Base-by-base conservation (phyloP, 2,329 filamentous ascomycete genomes). In the Madurella mycetomatis region DNA sequence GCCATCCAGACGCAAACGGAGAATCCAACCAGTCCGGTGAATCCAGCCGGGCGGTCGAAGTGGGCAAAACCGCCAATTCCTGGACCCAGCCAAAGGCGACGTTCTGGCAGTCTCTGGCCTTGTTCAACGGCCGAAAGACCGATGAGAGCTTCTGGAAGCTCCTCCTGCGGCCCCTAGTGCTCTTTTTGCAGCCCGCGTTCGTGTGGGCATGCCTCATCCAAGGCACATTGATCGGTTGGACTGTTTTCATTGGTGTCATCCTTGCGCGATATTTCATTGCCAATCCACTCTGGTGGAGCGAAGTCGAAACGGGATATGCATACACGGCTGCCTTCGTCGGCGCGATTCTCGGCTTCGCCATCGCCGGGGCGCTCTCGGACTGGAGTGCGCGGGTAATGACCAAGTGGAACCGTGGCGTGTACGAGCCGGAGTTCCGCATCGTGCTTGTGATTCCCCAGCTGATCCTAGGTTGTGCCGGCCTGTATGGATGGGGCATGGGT, bases 201-300 rank as follows among this genome's bases (percentile, higher is more conserved):
- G 70, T 95, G 41, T 96, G 90, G 88, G 78, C 76, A 19, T 78
- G 77, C 64, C 76, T 96, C 3, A 89, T 92, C 47, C 92, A 96
- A 76, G 92, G 92, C 15, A 83, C 88, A 4, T 83, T 96, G 66
- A 96, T 96, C 65, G 92, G 92, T 60, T 97, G 92, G 92, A 95
- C 92, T 1, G 89, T 96, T 15, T 90, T 96, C 66, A 92, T 95
- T 60, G 88, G 89, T 53, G 86, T 94, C 57, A 84, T 94, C 61
- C 74, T 95, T 44, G 87, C 86, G n/a, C 83, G 86, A 55, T 85
- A 95, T 61, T 92, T 94, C 73, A 79, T 95, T 45, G 85, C 86
- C 1, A 86, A 87, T 1, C 89, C 90, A 1, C 81, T 92, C 41
- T 94, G 84, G 76, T 96, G 92, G 81, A 77, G 83, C 63, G 86